A percentile compares a stretch with the other conserved stretches of the same genome.
These are phyloP conservation scores for Trypanosoma rangeli DNA, from an alignment of 208 protist genomes.

Conservation along the genomic window DNA sequence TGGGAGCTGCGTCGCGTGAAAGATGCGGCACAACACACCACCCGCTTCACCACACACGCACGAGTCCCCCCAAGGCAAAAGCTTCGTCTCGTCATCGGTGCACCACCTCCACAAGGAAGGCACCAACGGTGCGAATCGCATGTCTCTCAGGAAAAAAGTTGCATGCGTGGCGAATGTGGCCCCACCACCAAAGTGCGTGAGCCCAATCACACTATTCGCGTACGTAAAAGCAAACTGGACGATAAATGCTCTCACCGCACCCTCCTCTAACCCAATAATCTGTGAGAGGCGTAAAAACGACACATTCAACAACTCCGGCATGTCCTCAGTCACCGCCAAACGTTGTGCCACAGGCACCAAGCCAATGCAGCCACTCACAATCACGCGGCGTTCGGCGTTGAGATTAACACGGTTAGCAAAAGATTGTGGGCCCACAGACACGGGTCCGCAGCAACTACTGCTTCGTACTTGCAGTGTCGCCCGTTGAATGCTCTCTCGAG, in stretches of 20 bases:
- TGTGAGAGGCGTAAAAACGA: background rate
- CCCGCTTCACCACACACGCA: background rate
- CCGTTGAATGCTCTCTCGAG: slow-evolving; percentile 8
- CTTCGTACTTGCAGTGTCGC: slow-evolving; percentile 88
- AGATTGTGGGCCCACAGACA: slow-evolving; percentile 82
- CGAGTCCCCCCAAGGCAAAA: slow-evolving; percentile 3
- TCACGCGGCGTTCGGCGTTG: slow-evolving; percentile 12
- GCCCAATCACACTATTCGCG: slow-evolving; percentile 43
- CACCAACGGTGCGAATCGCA: slow-evolving; percentile 30
- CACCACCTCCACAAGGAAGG: slow-evolving; percentile 38
- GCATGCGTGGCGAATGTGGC: slow-evolving; percentile 27
- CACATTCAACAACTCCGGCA: slow-evolving; percentile 13
- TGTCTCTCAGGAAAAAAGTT: slow-evolving; percentile 35
- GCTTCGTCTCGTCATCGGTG: background rate
- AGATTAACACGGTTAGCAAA: slow-evolving; percentile 46
- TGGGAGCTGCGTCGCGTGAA: slow-evolving; percentile 21
- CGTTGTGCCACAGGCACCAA: slow-evolving; percentile 40
- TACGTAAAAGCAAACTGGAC: slow-evolving; percentile 65
- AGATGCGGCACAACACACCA: slow-evolving; percentile 16
- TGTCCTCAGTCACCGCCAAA: slow-evolving; percentile 30
- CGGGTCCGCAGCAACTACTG: slow-evolving; percentile 90
- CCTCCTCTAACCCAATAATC: background rate
- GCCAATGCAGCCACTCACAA: slow-evolving; percentile 44
- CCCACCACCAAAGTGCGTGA: slow-evolving; percentile 38
- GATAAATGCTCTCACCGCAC: slow-evolving; percentile 18